A percentile compares a stretch with the other conserved stretches of the same genome.
Conservation (phyloP, 768 basidiomycete species). For the Porpolomopsis calyptriformis region DNA sequence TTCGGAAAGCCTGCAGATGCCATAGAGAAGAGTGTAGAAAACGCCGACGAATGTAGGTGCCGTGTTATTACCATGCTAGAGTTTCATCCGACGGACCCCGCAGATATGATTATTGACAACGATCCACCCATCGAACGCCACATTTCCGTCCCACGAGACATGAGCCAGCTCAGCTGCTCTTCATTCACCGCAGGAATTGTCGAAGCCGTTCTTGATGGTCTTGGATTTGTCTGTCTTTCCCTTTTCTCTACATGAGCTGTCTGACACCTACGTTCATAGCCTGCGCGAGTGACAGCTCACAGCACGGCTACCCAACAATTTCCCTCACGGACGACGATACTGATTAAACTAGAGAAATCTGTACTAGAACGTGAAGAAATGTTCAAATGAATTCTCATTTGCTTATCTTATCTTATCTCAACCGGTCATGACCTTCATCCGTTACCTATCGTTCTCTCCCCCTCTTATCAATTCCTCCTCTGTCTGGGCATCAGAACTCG, state of each 20-base stretch:
- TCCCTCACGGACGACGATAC: conserved; percentile 85
- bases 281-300: conserved; percentile 93
- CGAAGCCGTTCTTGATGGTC: conserved; percentile 89
- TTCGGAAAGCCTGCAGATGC: conserved; percentile 92
- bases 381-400: conserved; percentile 45
- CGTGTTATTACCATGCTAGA: not conserved
- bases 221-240: conserved; percentile 72
- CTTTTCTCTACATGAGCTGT: not conserved
- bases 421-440: conserved; percentile 31
- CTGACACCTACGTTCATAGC: conserved; percentile 38
- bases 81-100: not conserved
- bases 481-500: conserved; percentile 65
- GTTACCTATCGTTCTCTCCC: conserved; percentile 45
- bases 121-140: conserved; percentile 85
- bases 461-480: conserved; percentile 72
- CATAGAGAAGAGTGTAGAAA: conserved; percentile 92
- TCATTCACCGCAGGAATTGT: conserved; percentile 96
- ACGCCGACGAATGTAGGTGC: conserved; percentile 83
- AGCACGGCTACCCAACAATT: conserved; percentile 74
- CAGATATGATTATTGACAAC: conserved; percentile 98
- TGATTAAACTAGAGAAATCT: conserved; percentile 90
- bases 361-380: conserved; percentile 91
- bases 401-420: conserved; percentile 11
- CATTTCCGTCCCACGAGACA: conserved; percentile 89
- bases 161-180: conserved; percentile 92